Conservation (phyloP, 208 protist genomes). For the Trypanosoma platydactyli region DNA sequence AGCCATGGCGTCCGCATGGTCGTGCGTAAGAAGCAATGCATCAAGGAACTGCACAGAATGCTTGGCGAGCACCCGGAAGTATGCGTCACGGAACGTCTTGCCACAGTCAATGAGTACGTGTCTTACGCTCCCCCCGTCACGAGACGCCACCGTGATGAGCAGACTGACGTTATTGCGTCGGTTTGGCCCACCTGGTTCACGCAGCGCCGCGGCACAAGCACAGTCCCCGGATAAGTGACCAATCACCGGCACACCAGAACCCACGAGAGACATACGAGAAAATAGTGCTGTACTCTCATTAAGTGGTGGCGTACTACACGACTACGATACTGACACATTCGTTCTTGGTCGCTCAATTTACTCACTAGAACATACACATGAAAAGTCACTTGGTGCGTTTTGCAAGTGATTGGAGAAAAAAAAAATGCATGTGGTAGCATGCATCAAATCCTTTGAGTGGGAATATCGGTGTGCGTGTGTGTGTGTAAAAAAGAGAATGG, state of each 20-base stretch:
- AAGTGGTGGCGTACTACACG: too few species aligned
- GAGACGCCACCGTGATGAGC: constrained; percentile 61
- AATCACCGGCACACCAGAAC: constrained; percentile 81
- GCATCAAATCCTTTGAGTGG: too few species aligned
- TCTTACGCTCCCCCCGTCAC: constrained; percentile 34
- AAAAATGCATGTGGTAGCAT: too few species aligned
- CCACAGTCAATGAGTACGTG: constrained; percentile 87
- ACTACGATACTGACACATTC: too few species aligned
- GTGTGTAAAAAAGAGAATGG: too few species aligned
- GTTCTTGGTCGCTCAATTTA: too few species aligned
- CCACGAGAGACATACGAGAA: too few species aligned
- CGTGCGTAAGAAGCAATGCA: constrained; percentile 86
- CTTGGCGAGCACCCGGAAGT: constrained; percentile 76
- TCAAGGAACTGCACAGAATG: constrained; percentile 65
- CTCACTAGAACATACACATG: too few species aligned
- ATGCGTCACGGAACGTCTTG: constrained; percentile 91
- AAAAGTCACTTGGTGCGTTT: too few species aligned
- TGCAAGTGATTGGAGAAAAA: too few species aligned
- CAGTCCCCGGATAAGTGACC: constrained; percentile 70
- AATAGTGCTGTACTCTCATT: too few species aligned
- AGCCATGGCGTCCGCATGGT: constrained; percentile 78
- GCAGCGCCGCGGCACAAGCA: constrained; percentile 73
- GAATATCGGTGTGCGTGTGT: too few species aligned
- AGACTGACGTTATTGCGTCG: constrained; percentile 82
- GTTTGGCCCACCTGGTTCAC: constrained; percentile 58